Evolutionary conservation across 495 filamentous ascomycete genomes (phyloP).

Genomic region (Mycothermus thermophilus): DNA sequence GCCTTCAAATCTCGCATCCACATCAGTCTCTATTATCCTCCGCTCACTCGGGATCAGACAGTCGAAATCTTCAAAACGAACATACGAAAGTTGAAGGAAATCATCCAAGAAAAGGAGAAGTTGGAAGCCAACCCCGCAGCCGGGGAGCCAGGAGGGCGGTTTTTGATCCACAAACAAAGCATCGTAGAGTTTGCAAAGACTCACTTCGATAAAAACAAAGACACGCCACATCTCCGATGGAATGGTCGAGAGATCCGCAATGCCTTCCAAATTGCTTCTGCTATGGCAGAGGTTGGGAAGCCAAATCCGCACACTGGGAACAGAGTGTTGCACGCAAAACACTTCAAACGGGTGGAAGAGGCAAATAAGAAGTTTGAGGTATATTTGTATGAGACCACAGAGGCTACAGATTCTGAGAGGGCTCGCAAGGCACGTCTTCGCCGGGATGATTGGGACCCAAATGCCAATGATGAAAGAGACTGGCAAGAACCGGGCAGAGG

Average conservation of each 20-base stretch:
- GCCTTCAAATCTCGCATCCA: constrained; percentile 29
- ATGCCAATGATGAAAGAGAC: too few relatives aligned
- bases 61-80: constrained; percentile 11
- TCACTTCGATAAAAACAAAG: neutral
- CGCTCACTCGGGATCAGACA: constrained; percentile 16
- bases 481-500: too few relatives aligned
- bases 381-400: neutral
- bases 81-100: neutral
- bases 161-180: neutral
- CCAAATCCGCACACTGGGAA: neutral
- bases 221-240: constrained; percentile 13
- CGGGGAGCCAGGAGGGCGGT: neutral
- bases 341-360: neutral
- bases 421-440: neutral
- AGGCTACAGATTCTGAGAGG: neutral
- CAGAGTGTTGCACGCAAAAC: neutral
- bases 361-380: neutral
- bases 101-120: neutral
- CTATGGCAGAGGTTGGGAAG: constrained; percentile 23
- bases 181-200: neutral
- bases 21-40: constrained; percentile 24
- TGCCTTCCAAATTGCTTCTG: constrained; percentile 25
- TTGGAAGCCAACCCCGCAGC: too few relatives aligned
- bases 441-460: neutral
- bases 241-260: constrained; percentile 27